Evolutionary conservation across 1,139 yeast species (phyloP).

Genomic region (Nakaseomyces delphensis): DNA sequence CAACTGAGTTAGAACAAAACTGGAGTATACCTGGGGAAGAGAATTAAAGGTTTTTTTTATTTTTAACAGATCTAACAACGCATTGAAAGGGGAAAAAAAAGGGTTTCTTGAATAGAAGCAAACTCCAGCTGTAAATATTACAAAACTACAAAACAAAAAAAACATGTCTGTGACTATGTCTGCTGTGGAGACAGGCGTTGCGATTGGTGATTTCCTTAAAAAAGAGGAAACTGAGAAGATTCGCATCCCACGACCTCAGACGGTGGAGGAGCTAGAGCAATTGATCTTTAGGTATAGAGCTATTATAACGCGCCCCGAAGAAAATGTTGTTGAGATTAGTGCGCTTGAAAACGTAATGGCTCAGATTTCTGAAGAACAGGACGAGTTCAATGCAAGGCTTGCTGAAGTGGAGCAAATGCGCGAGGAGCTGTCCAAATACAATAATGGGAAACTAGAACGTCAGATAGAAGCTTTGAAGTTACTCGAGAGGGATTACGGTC

Average conservation of each 20-base stretch:
- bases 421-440: constrained; percentile 29
- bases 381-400: constrained; percentile 31
- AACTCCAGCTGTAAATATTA: too few relatives aligned
- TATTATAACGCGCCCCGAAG: constrained; percentile 21
- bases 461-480: constrained; percentile 73
- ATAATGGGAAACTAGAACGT: constrained; percentile 46
- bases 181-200: neutral
- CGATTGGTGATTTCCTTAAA: neutral
- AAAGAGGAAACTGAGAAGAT: constrained; percentile 9
- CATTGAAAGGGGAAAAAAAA: too few relatives aligned
- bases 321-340: constrained; percentile 24
- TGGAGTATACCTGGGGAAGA: too few relatives aligned
- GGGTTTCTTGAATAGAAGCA: too few relatives aligned
- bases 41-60: too few relatives aligned
- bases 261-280: constrained; percentile 26
- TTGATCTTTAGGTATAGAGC: constrained; percentile 29
- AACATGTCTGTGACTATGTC: constrained; percentile 4
- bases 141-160: neutral
- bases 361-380: constrained; percentile 33
- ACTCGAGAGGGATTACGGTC: constrained; percentile 65
- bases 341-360: constrained; percentile 33
- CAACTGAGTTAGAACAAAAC: too few relatives aligned
- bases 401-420: constrained; percentile 27
- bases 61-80: too few relatives aligned
- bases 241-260: constrained; percentile 23